A percentile compares a stretch with the other conserved stretches of the same genome.
Evolutionary conservation across 805 yeast species (phyloP).

Genomic region (Peterozyma toletana): DNA sequence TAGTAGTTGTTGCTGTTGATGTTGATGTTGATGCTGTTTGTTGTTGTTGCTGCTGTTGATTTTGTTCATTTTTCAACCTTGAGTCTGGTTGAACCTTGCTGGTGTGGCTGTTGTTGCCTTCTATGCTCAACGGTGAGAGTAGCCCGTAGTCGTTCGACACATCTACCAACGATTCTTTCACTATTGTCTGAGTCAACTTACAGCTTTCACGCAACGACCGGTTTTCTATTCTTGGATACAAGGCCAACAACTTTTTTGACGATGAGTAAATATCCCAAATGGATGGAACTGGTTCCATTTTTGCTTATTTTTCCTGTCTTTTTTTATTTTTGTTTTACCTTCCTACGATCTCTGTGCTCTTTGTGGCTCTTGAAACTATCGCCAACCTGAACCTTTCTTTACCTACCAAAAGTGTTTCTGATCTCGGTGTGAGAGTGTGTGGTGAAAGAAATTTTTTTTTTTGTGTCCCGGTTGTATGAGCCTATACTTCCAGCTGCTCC

Average conservation of each 20-base stretch:
- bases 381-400: no score
- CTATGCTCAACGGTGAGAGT: slow-evolving; percentile 4
- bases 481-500: no score
- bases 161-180: background rate
- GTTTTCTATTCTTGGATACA: slow-evolving; percentile 25
- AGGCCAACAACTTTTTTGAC: slow-evolving; percentile 22
- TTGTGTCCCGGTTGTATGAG: no score
- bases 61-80: background rate
- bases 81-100: background rate
- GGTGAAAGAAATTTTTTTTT: no score
- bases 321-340: no score
- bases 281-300: slow-evolving; percentile 13
- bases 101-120: background rate
- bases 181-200: slow-evolving; percentile 13
- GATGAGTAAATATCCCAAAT: slow-evolving; percentile 28
- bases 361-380: no score
- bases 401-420: no score
- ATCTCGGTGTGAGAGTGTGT: no score
- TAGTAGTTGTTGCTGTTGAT: background rate
- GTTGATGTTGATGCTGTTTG: background rate
- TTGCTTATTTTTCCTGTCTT: background rate
- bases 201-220: slow-evolving; percentile 22
- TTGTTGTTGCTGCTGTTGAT: background rate
- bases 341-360: no score
- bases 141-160: slow-evolving; percentile 1